Evolutionary conservation across 805 yeast genomes (phyloP), one percentile per base, ranked within the genome.

Genomic region (Jamesozyma lodderae): DNA sequence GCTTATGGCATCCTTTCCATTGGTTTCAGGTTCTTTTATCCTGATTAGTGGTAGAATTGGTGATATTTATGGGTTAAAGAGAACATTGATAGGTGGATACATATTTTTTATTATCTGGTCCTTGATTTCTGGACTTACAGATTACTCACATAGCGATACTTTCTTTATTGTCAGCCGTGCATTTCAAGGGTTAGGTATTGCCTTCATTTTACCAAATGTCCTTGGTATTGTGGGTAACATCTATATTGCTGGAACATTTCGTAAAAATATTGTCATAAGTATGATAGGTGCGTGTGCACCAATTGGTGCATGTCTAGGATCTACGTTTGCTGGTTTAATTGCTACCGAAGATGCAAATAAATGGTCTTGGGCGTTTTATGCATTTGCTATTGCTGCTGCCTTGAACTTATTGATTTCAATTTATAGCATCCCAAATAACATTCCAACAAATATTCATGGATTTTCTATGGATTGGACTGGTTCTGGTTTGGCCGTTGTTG

Each of bases 11-110:
- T 72, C 84, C 0, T 80, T 74, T 52, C 77, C 85, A 0, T 59
- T 82, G 38, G 75, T 85, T 0, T 73, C 80, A 4, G 90, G 90
- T 10, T 79, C 90, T 0, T 75, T 81, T 44, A 81, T 82, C 36
- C 56, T 82, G 26, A 63, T 77, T 4, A 70, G 81, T 26, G 92
- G 92, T 7, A 67, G 78, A 35, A 51, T 80, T 33, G 92, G 94
- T 24, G 94, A 82, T 50, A 62, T 81, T 10, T 75, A 73, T 47
- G 92, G 92, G 0, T 63, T 79, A 37, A 77, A 75, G 41, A 60
- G 54, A 29, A 57, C 75, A n/a, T 64, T 78, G 38, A 30, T 75
- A 0, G 47, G 64, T 4, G 86, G 90, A 1, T 76, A 77, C 57
- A 34, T 57, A 6, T 71, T 82, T 75, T 58, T 70, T 2, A 48